Conservation (phyloP, 1,139 yeast genomes). For the Blastobotrys serpentis region DNA sequence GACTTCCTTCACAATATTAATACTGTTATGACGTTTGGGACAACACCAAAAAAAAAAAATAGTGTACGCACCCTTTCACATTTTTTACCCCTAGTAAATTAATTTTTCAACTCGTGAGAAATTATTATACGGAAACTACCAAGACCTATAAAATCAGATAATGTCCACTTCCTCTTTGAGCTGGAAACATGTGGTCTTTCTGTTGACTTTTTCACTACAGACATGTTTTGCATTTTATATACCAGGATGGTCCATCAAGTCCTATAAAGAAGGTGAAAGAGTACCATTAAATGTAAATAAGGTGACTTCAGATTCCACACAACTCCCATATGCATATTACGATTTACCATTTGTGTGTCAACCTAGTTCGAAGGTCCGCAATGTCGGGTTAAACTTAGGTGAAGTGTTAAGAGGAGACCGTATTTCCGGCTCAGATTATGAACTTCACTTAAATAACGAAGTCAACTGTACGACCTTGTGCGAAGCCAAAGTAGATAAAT, state of each 20-base stretch:
- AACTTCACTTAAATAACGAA: slow-evolving; percentile 60
- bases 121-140: too few relatives aligned
- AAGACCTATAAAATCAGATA: background rate
- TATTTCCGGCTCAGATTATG: slow-evolving; percentile 70
- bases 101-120: too few relatives aligned
- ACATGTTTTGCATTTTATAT: slow-evolving; percentile 6
- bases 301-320: slow-evolving; percentile 72
- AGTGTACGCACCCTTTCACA: background rate
- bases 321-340: slow-evolving; percentile 75
- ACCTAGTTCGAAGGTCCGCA: slow-evolving; percentile 48
- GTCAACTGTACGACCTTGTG: slow-evolving; percentile 66
- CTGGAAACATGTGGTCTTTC: background rate
- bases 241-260: slow-evolving; percentile 35
- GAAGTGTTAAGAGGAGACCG: slow-evolving; percentile 82
- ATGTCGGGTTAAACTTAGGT: slow-evolving; percentile 68
- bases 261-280: slow-evolving; percentile 50
- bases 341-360: slow-evolving; percentile 83
- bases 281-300: slow-evolving; percentile 76
- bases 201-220: background rate
- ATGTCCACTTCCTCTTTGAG: background rate
- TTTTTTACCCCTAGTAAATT: background rate
- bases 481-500: slow-evolving; percentile 53
- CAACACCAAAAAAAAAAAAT: background rate
- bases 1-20: background rate
- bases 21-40: too few relatives aligned